Evolutionary conservation across 495 filamentous ascomycete genomes (phyloP).

Genomic region (Trichoderma parareesei): DNA sequence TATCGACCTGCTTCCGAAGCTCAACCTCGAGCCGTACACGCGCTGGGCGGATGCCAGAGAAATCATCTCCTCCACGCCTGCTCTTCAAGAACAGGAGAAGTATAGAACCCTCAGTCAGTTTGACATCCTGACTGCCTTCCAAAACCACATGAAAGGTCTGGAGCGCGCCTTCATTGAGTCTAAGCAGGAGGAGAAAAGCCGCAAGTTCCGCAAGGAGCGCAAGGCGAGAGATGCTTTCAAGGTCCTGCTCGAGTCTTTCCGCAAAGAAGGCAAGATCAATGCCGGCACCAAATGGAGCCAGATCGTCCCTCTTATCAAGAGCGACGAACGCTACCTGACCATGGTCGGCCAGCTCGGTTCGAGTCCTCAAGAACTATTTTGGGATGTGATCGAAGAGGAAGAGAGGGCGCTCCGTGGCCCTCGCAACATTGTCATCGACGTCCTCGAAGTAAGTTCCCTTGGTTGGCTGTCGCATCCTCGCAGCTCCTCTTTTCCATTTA

Average conservation of each 20-base stretch:
- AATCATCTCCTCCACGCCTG: constrained; percentile 68
- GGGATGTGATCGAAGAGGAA: constrained; percentile 94
- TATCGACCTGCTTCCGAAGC: constrained; percentile 66
- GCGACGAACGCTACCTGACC: constrained; percentile 75
- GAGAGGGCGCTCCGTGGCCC: constrained; percentile 72
- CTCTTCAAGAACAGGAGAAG: constrained; percentile 77
- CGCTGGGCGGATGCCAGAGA: constrained; percentile 88
- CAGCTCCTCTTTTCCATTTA: neutral
- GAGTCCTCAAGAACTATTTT: constrained; percentile 87
- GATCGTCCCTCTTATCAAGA: constrained; percentile 65
- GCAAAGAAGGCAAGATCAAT: constrained; percentile 73
- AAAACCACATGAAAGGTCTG: constrained; percentile 86
- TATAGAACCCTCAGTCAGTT: constrained; percentile 81
- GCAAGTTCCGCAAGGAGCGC: constrained; percentile 70
- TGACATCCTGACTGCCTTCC: constrained; percentile 87
- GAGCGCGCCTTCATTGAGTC: constrained; percentile 86
- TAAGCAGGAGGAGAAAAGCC: constrained; percentile 75
- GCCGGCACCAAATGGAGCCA: constrained; percentile 86
- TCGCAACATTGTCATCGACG: constrained; percentile 80
- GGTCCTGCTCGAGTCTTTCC: constrained; percentile 64
- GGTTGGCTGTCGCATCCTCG: neutral
- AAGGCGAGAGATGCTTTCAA: constrained; percentile 76
- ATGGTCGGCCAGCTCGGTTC: constrained; percentile 85
- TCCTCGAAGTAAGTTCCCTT: constrained; percentile 67
- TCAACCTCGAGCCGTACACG: constrained; percentile 87